A percentile compares a stretch with the other conserved stretches of the same genome.
Evolutionary conservation across 225 moss, liverwort and hornwort species (phyloP).

Genomic region (Takakia lepidozioides): DNA sequence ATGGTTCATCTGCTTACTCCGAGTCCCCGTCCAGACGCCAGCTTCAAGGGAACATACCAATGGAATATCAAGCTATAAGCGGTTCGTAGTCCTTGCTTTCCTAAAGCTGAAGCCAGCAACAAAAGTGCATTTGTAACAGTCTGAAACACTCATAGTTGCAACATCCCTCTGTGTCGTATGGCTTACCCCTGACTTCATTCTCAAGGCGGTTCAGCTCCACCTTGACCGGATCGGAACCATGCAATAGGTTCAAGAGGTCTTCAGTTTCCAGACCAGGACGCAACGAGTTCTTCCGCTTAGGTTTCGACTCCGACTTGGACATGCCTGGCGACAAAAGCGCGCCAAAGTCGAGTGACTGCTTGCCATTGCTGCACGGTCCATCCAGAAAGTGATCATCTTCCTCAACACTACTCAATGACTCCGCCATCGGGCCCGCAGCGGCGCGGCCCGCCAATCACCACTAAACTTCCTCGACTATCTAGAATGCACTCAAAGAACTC

Average conservation of each 20-base stretch:
- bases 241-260: conserved; percentile 85
- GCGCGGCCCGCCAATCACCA: conserved; percentile 24
- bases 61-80: no score
- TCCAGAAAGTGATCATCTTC: conserved; percentile 76
- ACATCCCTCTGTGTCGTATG: background rate
- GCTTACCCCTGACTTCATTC: conserved; percentile 91
- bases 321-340: conserved; percentile 42
- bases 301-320: conserved; percentile 53
- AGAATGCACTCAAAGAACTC: conserved; percentile 22
- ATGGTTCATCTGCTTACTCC: no score
- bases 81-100: no score
- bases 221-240: conserved; percentile 99
- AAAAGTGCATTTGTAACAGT: no score
- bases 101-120: no score
- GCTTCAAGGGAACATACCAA: no score
- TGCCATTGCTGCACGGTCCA: conserved; percentile 46
- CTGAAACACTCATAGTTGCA: background rate
- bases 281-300: conserved; percentile 63
- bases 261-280: conserved; percentile 64
- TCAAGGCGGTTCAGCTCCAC: conserved; percentile 97
- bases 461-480: conserved; percentile 15
- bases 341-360: conserved; percentile 55
- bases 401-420: conserved; percentile 73
- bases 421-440: conserved; percentile 61
- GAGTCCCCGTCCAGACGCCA: no score